Evolutionary conservation across 768 basidiomycete species (phyloP), one percentile per base, ranked within the genome.

Genomic region (Tephrocybe sp.): DNA sequence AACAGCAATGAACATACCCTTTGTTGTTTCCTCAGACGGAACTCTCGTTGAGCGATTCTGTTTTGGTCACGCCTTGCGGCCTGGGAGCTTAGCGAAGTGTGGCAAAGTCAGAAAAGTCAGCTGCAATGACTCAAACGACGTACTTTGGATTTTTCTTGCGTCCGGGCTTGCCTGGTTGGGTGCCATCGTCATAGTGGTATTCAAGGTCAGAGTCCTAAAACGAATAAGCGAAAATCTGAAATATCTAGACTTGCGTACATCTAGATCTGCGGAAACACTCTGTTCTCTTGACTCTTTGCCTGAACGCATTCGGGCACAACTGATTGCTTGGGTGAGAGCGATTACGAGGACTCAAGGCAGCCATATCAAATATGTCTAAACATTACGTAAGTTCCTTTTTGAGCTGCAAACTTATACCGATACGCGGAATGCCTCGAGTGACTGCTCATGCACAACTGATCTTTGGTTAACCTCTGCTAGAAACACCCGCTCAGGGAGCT

Each of bases 121-220:
- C 47, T 23, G 47, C 10, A 36, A 34, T 16, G 56, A 54, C 3
- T 46, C 35, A 8, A 40, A 52, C 52, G 42, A 69, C 80, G 53
- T 58, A 89, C 90, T 92, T 92, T 59, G 90, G 89, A 61, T 92
- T 92, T 76, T 91, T 92, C 83, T 92, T 92, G 54, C 89, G 75
- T 13, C 89, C 89, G 31, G 89, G 86, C 63, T 84, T 87, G 20
- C 77, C 77, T 33, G 77, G 78, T 23, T 62, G 66, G 54, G 66
- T 52, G 10, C 52, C 60, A 34, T 74, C 75, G 22, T 67, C 72
- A 49, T 59, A 58, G 54, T 71, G 76, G 31, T 83, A 88, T 17
- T 84, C 85, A 33, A 72, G 62, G 55, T 89, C 89, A n/a, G 86
- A 87, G 55, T 88, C 83, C 79, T 86, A 54, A 2, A 10, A 20